These are phyloP conservation scores for Castanea sativa DNA, from an alignment of 306 rosid genomes.

Conservation along the genomic window DNA sequence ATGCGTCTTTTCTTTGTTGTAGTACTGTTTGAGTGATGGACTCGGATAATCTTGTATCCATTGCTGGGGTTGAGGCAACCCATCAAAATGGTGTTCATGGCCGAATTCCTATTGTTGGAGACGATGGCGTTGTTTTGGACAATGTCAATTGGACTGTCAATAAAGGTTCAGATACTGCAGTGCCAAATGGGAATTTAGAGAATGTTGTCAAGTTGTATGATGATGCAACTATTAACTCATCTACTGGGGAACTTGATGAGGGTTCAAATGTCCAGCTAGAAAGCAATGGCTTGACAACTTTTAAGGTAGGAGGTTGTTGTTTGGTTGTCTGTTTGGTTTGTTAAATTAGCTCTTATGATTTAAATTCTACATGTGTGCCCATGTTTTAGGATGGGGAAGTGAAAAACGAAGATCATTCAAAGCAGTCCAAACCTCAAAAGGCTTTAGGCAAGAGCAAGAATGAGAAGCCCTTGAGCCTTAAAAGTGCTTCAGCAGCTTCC, in stretches of 20 bases:
- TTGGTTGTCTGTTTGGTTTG: conserved; percentile 4
- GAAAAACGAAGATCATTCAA: conserved; percentile 31
- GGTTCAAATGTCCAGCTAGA: conserved; percentile 34
- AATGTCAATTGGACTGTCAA: conserved; percentile 21
- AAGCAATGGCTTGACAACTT: conserved; percentile 38
- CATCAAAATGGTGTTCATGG: conserved; percentile 60
- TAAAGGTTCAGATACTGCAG: conserved; percentile 26
- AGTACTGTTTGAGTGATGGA: conserved; percentile 65
- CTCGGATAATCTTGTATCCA: conserved; percentile 38
- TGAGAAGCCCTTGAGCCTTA: conserved; percentile 44
- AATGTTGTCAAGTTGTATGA: conserved; percentile 37
- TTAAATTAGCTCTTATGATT: conserved; percentile 3
- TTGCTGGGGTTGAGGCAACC: conserved; percentile 45
- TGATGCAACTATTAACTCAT: conserved; percentile 33
- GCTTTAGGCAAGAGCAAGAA: conserved; percentile 54
- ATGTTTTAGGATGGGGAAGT: conserved; percentile 48
- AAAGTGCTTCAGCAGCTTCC: conserved; percentile 32
- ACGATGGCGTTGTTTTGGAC: conserved; percentile 36
- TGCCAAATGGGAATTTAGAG: conserved; percentile 45
- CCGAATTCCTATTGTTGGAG: conserved; percentile 26
- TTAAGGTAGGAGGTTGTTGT: conserved; percentile 46
- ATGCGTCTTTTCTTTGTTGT: conserved; percentile 25
- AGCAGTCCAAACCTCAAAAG: conserved; percentile 41
- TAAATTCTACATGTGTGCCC: conserved; percentile 23
- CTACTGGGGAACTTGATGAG: conserved; percentile 41